Percentiles rank a stretch among this genome's conserved stretches.
Conservation (phyloP, 495 filamentous ascomycete species). For the Penicillium herquei region DNA sequence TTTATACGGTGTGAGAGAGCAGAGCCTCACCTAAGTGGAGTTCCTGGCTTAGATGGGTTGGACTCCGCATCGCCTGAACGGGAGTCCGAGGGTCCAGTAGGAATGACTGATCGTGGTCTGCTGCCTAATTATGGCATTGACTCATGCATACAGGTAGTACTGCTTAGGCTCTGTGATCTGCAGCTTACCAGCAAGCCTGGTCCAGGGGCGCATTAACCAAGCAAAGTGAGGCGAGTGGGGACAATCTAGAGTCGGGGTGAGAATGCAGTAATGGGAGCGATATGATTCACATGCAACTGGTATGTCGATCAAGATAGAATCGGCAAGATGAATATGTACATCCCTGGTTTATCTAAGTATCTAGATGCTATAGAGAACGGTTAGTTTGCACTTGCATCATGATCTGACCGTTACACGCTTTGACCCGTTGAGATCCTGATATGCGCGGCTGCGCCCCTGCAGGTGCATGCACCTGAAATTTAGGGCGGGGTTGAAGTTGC, state of each 20-base stretch:
- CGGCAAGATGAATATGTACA: no score
- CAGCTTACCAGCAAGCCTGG: not conserved
- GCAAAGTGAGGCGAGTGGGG: not conserved
- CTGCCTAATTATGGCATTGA: slow-evolving; percentile 2
- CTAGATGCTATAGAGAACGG: no score
- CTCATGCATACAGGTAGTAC: slow-evolving; percentile 1
- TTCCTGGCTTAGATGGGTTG: not conserved
- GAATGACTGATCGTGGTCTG: not conserved
- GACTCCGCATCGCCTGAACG: not conserved
- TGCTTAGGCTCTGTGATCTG: slow-evolving; percentile 2
- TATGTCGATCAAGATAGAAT: no score
- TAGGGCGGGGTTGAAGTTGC: no score
- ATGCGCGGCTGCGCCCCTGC: no score
- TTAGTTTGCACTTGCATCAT: no score
- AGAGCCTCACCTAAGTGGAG: slow-evolving; percentile 1
- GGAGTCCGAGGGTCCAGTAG: not conserved
- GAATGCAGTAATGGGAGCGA: no score
- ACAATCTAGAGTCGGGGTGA: not conserved
- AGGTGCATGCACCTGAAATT: no score
- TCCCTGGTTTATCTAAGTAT: no score
- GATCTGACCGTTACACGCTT: no score
- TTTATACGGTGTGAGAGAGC: not conserved
- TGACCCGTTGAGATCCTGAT: no score
- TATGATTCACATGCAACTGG: no score
- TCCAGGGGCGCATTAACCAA: not conserved